A percentile compares a stretch with the other conserved stretches of the same genome.
Evolutionary conservation across 164 flowering plant species (phyloP).

Genomic region (Vitis vinifera): DNA sequence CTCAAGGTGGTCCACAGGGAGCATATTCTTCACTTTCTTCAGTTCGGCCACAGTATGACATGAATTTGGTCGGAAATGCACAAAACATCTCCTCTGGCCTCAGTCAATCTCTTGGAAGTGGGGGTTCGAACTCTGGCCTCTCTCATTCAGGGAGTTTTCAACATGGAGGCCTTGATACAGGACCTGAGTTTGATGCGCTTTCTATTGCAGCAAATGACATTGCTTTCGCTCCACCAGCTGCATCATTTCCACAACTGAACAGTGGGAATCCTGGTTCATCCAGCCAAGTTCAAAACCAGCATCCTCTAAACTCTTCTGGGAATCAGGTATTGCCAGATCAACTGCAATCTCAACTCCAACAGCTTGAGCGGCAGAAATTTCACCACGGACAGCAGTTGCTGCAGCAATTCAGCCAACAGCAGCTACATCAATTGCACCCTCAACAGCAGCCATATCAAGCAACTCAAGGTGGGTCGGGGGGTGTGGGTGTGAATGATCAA

Average conservation of each 20-base stretch:
- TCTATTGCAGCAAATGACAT: constrained; percentile 65
- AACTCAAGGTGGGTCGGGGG: constrained; percentile 52
- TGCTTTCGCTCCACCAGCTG: constrained; percentile 46
- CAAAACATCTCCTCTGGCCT: constrained; percentile 68
- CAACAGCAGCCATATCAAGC: constrained; percentile 38
- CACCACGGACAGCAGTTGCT: constrained; percentile 67
- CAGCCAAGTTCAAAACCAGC: constrained; percentile 55
- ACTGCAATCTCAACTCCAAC: constrained; percentile 50
- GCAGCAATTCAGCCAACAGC: constrained; percentile 64
- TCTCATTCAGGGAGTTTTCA: constrained; percentile 60
- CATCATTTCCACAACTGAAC: constrained; percentile 47
- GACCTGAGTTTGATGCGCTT: constrained; percentile 81
- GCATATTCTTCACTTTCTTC: constrained; percentile 56
- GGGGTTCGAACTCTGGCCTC: constrained; percentile 56
- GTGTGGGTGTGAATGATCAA: constrained; percentile 75
- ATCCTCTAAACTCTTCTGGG: constrained; percentile 48
- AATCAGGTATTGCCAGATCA: constrained; percentile 64
- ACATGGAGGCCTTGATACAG: constrained; percentile 58
- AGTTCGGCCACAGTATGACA: constrained; percentile 61
- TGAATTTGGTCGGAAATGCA: constrained; percentile 69
- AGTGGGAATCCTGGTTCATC: constrained; percentile 47
- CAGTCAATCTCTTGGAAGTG: constrained; percentile 78
- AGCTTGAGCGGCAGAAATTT: constrained; percentile 66
- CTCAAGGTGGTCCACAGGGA: constrained; percentile 64
- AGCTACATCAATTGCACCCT: constrained; percentile 9